A percentile compares a stretch with the other conserved stretches of the same genome.
These are phyloP conservation scores for Ogataea wickerhamii DNA, from an alignment of 805 yeast genomes.

Conservation along the genomic window DNA sequence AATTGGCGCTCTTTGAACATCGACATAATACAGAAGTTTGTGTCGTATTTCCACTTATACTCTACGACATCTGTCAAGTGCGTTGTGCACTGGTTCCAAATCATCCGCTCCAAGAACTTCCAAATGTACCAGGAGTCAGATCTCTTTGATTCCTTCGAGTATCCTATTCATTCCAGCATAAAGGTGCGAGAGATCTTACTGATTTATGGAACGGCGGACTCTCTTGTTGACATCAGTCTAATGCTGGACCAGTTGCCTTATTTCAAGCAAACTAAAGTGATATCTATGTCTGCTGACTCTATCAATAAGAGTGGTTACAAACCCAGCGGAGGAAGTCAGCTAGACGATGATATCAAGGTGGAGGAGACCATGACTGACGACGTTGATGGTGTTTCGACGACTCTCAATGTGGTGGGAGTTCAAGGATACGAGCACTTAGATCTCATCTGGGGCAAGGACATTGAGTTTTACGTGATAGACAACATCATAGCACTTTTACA, in stretches of 20 bases:
- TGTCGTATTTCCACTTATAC: slow-evolving; percentile 83
- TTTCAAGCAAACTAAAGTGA: slow-evolving; percentile 10
- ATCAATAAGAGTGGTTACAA: slow-evolving; percentile 3
- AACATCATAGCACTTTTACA: slow-evolving; percentile 34
- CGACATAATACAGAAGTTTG: slow-evolving; percentile 63
- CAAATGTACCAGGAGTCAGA: slow-evolving; percentile 84
- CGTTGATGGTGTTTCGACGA: slow-evolving; percentile 4
- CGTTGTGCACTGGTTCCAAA: slow-evolving; percentile 96
- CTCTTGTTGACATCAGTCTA: slow-evolving; percentile 79
- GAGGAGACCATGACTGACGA: slow-evolving; percentile 7
- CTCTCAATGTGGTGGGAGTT: slow-evolving; percentile 44
- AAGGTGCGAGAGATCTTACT: slow-evolving; percentile 62
- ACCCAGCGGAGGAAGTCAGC: background rate
- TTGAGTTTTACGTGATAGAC: slow-evolving; percentile 44
- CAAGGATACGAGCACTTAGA: slow-evolving; percentile 83
- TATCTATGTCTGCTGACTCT: slow-evolving; percentile 4
- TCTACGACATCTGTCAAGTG: slow-evolving; percentile 89
- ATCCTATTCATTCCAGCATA: slow-evolving; percentile 45
- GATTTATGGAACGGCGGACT: slow-evolving; percentile 79
- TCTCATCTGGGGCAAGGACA: slow-evolving; percentile 84
- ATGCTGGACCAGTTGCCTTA: slow-evolving; percentile 50
- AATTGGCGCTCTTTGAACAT: slow-evolving; percentile 80
- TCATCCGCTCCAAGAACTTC: slow-evolving; percentile 68
- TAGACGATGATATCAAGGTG: slow-evolving; percentile 17
- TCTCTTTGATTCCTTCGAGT: slow-evolving; percentile 49